Conservation (phyloP, 78 protist species). For the Diacronema lutheri region DNA sequence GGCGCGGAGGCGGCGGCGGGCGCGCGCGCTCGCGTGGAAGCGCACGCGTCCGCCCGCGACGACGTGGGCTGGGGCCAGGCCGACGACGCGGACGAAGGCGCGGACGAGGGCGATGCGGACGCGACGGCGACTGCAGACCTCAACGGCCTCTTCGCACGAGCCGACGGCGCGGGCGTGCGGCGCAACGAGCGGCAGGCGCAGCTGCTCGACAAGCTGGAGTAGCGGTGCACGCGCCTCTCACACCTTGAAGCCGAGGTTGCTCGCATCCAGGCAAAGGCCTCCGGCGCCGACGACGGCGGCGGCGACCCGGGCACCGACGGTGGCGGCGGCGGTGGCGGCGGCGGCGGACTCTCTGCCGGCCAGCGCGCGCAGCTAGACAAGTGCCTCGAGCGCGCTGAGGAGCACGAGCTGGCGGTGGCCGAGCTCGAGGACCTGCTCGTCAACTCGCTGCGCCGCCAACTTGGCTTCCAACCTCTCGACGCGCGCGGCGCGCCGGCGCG, state of each 20-base stretch:
- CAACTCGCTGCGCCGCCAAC: too few relatives aligned
- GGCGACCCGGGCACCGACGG: too few relatives aligned
- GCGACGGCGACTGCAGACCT: too few relatives aligned
- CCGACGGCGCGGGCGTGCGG: neutral
- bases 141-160: neutral
- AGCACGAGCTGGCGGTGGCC: too few relatives aligned
- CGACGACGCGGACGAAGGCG: neutral
- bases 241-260: neutral
- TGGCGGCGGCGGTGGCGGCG: too few relatives aligned
- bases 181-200: neutral
- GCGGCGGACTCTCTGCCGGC: neutral
- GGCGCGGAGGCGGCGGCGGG: neutral
- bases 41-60: neutral
- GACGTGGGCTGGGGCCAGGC: conserved; percentile 26
- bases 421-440: too few relatives aligned
- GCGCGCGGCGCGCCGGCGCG: neutral
- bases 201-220: conserved; percentile 16
- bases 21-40: neutral
- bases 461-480: neutral
- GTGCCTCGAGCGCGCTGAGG: too few relatives aligned
- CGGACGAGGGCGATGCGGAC: neutral
- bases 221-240: neutral
- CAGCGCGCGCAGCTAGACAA: neutral
- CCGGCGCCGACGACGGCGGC: too few relatives aligned
- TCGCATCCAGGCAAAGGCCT: conserved; percentile 9